A percentile compares a stretch with the other conserved stretches of the same genome.
These are phyloP conservation scores for Pseudopediastrum boryanum DNA, from an alignment of 139 green algal genomes.

Conservation along the genomic window DNA sequence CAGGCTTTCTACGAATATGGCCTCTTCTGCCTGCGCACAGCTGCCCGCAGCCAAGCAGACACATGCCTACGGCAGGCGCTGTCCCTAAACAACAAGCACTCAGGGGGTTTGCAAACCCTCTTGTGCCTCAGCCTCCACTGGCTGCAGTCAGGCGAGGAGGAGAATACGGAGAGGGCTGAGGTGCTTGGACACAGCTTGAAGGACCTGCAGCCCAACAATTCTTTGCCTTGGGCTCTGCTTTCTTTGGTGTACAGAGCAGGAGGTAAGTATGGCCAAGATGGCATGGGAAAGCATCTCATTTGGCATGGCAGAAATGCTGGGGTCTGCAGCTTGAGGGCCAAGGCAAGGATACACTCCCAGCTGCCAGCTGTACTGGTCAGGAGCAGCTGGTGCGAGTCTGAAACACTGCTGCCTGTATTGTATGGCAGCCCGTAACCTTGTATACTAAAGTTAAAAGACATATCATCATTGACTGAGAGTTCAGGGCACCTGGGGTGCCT, in stretches of 20 bases:
- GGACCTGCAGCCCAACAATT: background rate
- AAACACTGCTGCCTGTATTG: background rate
- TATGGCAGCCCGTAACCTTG: too few relatives aligned
- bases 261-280: background rate
- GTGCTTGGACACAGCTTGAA: slow-evolving; percentile 24
- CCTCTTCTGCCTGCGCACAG: slow-evolving; percentile 24
- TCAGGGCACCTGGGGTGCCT: too few relatives aligned
- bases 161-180: slow-evolving; percentile 6
- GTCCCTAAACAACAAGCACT: background rate
- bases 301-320: background rate
- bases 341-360: too few relatives aligned
- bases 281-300: background rate
- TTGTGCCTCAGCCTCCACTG: background rate
- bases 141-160: background rate
- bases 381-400: background rate
- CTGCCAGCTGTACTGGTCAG: too few relatives aligned
- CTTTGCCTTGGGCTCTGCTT: slow-evolving; percentile 24
- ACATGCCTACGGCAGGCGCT: slow-evolving; percentile 1
- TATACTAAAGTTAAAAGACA: too few relatives aligned
- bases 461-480: too few relatives aligned
- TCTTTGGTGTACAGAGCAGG: slow-evolving; percentile 25
- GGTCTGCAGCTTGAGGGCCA: background rate
- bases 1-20: slow-evolving; percentile 31
- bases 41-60: background rate
- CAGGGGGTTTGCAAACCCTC: background rate